Evolutionary conservation across 441 rosid genomes (phyloP).

Genomic region (Mallotus repandus): DNA sequence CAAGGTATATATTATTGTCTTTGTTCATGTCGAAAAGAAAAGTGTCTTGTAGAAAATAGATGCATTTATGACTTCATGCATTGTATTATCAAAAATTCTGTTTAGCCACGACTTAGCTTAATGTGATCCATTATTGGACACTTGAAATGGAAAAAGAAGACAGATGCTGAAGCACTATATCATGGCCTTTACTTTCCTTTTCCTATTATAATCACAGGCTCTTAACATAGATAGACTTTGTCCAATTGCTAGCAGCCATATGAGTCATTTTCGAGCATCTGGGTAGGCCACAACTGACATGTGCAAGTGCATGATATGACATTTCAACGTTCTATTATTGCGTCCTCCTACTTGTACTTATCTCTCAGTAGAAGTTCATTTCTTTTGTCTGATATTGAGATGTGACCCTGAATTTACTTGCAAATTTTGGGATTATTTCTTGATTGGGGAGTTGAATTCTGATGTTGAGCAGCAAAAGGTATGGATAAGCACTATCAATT

Average conservation of each 20-base stretch:
- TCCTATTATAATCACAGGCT: background rate
- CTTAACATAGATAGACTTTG: conserved; percentile 10
- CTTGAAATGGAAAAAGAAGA: background rate
- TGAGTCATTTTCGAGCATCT: conserved; percentile 28
- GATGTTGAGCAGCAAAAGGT: background rate
- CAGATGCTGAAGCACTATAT: background rate
- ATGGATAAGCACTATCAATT: conserved; percentile 3
- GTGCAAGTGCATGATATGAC: conserved; percentile 23
- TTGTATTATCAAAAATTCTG: background rate
- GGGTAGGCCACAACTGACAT: conserved; percentile 21
- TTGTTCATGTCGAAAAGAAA: conserved; percentile 2
- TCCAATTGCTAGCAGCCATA: conserved; percentile 5
- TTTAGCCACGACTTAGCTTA: background rate
- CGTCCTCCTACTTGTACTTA: conserved; percentile 25
- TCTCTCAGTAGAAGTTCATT: background rate
- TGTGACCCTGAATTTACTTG: conserved; percentile 11
- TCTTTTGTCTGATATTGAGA: conserved; percentile 15
- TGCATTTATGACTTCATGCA: background rate
- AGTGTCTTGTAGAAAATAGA: background rate
- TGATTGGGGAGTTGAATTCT: conserved; percentile 13
- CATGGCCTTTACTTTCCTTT: background rate
- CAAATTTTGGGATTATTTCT: conserved; percentile 2
- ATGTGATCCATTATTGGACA: conserved; percentile 8
- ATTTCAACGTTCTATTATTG: conserved; percentile 24
- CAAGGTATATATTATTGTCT: conserved; percentile 5